Evolutionary conservation across 2,329 filamentous ascomycete genomes (phyloP), one percentile per base, ranked within the genome.

Genomic region (Colletotrichum sp.): DNA sequence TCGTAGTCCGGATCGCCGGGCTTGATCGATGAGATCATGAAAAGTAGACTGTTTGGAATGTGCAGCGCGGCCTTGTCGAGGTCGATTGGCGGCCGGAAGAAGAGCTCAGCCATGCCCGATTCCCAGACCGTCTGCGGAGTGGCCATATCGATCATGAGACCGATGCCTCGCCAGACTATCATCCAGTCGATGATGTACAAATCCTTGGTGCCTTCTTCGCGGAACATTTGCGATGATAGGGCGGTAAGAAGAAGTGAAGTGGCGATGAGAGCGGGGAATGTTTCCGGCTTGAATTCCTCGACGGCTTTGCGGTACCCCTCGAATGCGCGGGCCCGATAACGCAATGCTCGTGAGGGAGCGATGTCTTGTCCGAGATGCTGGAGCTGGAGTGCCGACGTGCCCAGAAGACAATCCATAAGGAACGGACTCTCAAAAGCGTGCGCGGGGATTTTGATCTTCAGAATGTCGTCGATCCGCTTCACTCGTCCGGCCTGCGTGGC

Each of bases 111-210:
- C 71, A 91, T 79, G 18, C 89, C 90, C 0, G 88, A 87, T 4
- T 85, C 81, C 64, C 83, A 78, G 4, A 86, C 78, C 2, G 75
- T 78, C 10, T 80, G 76, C 1, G 82, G 81, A 2, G 80, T 78
- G 52, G 86, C 83, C 15, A 88, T 76, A 1, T 87, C 82, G 52
- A 90, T 82, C 34, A 91, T 88, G 18, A 89, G 80, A 34, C 88
- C 85, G 30, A 89, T 91, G 12, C 90, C 90, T 12, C 86, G 84
- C 89, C 90, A 92, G 15, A 92, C 84, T 5, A 87, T 79, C 82
- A 91, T 89, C 90, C 90, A 92, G 79, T 91, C 87, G 60, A 91
- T 80, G 34, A 91, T 86, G 78, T 88, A 90, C 3, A 91, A 84
- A 3, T 86, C 85, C 60, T 83, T 85, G 21, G 81, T 81, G 64